phyloP scores from a whole-genome alignment of 148 eudicot genomes.

The Cornus kousa region DNA sequence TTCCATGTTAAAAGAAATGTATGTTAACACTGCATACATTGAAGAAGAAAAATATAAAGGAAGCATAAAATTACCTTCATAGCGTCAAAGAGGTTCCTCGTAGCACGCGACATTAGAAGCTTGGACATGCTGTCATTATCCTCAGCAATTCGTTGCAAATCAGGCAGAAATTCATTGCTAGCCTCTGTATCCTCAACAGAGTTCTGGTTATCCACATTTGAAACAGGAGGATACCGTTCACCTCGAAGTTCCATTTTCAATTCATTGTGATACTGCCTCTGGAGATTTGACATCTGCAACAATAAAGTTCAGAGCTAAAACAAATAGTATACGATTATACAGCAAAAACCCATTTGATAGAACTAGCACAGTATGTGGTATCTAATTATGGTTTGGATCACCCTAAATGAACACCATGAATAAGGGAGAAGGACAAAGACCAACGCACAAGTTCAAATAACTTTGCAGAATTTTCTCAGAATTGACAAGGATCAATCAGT shows the following conservation, averaged over 20 bases:
- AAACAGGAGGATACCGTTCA: conserved; percentile 16
- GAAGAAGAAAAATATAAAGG: background rate
- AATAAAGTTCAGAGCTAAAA: conserved; percentile 1
- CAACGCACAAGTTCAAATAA: background rate
- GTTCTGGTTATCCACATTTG: conserved; percentile 14
- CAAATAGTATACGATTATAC: background rate
- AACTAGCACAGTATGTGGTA: background rate
- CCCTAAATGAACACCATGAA: background rate
- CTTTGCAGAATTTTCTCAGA: background rate
- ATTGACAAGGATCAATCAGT: background rate
- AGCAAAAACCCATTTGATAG: background rate
- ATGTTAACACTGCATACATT: background rate
- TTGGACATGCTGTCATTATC: conserved; percentile 47
- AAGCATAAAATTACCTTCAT: conserved; percentile 38
- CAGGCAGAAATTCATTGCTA: conserved; percentile 25
- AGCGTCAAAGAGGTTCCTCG: conserved; percentile 52
- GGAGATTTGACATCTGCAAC: conserved; percentile 49
- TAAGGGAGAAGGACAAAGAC: background rate
- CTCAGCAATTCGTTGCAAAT: conserved; percentile 29
- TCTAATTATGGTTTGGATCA: background rate
- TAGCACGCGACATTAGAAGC: conserved; percentile 52
- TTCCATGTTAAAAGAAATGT: too few relatives aligned
- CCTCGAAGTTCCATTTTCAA: conserved; percentile 61
- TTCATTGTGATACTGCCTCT: conserved; percentile 70
- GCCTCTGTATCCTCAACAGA: conserved; percentile 22